Evolutionary conservation across 208 protist genomes (phyloP), one percentile per base, ranked within the genome.

Genomic region (Trypanosoma lewisi): DNA sequence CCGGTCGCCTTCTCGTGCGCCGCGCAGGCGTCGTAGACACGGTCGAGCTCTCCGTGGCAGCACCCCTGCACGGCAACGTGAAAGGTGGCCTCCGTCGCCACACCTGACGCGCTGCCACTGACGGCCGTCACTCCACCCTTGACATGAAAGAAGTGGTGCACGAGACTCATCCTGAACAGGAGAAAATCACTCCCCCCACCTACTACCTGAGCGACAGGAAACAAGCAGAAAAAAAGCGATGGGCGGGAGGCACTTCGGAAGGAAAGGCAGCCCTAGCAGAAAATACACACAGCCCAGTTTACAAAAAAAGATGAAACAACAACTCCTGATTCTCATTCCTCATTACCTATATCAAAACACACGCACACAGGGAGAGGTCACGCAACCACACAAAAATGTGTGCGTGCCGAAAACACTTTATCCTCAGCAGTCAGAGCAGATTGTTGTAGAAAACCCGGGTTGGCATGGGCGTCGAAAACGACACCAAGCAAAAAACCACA

Each of bases 1-100:
- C 80, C 80, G 0, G 94, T 85, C 14, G 67, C 25, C 28, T 63
- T 41, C 72, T 99, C 93, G 25, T 97, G 81, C 19, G 61, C 72
- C 0, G 63, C 49, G 55, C 97, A 87, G 21, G 85, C 80, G 5
- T 83, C 89, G 73, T 99, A 99, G 48, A 99, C 98, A 12, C 61
- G 61, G 44, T 98, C 93, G 7, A 99, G 83, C 62, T 99, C 97
- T 21, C 98, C 98, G 74, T 99, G 98, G 63, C 85, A 86, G 83
- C 98, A 99, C 1, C 98, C 98, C 58, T 98, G 91, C 8, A 99
- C 88, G 3, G 98, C 98, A 21, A 99, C 80, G 49, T 97, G 79
- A 31, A 77, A 48, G 4, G 41, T 62, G 33, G 0, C 21, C 19
- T 11, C 27, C 0, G 42, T 36, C 28, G 36, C 27, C 53, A 17